Evolutionary conservation across 2,329 filamentous ascomycete genomes (phyloP).

Genomic region (Rasamsonia emersonii): DNA sequence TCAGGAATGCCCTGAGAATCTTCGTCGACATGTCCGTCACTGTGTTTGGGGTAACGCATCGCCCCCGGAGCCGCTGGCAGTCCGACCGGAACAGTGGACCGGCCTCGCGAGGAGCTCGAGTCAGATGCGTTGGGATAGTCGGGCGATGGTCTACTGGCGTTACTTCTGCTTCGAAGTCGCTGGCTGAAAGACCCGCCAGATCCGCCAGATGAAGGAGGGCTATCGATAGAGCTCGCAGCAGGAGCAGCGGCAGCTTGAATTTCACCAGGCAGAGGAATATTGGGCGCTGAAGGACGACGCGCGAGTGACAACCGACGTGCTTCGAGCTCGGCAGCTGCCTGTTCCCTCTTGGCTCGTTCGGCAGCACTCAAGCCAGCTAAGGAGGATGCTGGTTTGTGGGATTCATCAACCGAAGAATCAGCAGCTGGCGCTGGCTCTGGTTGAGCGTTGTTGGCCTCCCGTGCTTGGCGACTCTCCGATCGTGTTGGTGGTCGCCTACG

Average conservation of each 20-base stretch:
- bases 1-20: conserved; percentile 46
- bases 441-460: conserved; percentile 7
- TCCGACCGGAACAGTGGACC: conserved; percentile 52
- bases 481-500: conserved; percentile 24
- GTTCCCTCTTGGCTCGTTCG: conserved; percentile 61
- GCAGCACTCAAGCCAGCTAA: conserved; percentile 37
- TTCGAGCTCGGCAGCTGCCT: conserved; percentile 77
- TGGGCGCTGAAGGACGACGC: conserved; percentile 66
- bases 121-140: conserved; percentile 31
- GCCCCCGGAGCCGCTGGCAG: conserved; percentile 87
- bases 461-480: conserved; percentile 26
- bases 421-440: conserved; percentile 4
- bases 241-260: conserved; percentile 30
- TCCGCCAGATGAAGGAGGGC: conserved; percentile 27
- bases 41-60: conserved; percentile 71
- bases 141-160: conserved; percentile 30
- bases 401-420: conserved; percentile 13
- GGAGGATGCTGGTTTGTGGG: conserved; percentile 13
- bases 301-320: conserved; percentile 78
- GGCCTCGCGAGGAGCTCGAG: conserved; percentile 32
- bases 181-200: conserved; percentile 22
- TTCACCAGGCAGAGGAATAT: conserved; percentile 66
- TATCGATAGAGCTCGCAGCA: conserved; percentile 33
- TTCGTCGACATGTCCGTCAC: conserved; percentile 35
- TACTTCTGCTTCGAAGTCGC: conserved; percentile 22